Conservation (phyloP, 495 filamentous ascomycete species). For the Aspergillus hancockii region DNA sequence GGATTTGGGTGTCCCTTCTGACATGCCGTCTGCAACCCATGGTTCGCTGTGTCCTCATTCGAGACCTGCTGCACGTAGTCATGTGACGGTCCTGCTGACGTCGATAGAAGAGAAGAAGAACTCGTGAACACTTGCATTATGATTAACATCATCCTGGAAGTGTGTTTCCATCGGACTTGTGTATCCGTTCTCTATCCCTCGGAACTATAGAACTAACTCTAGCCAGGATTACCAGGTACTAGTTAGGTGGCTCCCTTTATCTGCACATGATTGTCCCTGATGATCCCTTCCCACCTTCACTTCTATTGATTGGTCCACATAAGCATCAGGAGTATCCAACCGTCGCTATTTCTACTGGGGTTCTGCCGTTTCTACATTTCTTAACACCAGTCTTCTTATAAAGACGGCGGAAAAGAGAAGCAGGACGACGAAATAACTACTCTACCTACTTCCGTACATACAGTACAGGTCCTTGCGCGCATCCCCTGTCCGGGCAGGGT, state of each 20-base stretch:
- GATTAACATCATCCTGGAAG: not conserved
- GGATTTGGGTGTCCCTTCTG: too few species aligned
- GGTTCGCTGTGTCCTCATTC: not conserved
- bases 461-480: too few species aligned
- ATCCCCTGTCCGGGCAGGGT: too few species aligned
- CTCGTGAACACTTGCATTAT: not conserved
- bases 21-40: not conserved
- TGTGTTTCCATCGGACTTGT: not conserved
- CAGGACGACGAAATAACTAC: not conserved
- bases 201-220: not conserved
- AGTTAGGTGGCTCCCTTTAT: not conserved
- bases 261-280: not conserved
- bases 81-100: slow-evolving; percentile 21
- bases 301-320: slow-evolving; percentile 6
- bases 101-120: not conserved
- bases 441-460: not conserved
- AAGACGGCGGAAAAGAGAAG: not conserved
- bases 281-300: not conserved
- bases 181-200: not conserved
- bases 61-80: not conserved
- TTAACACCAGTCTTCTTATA: not conserved
- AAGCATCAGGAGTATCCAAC: not conserved
- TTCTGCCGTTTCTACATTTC: not conserved
- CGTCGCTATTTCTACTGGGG: not conserved
- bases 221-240: not conserved